Evolutionary conservation across 2,329 filamentous ascomycete species (phyloP).

Genomic region (Metarhizium rileyi): DNA sequence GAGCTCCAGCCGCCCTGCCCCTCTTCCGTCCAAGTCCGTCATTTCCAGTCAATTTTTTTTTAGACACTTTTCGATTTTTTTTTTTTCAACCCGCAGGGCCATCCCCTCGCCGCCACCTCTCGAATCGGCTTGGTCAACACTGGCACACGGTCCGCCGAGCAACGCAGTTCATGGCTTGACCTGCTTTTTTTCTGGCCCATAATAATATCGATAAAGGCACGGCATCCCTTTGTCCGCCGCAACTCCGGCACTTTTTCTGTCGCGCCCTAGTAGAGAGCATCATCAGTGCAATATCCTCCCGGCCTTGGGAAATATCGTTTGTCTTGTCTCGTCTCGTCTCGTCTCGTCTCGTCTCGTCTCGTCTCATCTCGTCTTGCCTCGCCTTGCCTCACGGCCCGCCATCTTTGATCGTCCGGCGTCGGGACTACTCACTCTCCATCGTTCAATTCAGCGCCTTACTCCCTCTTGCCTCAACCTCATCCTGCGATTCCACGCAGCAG

Average conservation of each 20-base stretch:
- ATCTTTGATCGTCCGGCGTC: neutral
- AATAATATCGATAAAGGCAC: constrained; percentile 1
- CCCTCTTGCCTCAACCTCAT: no score
- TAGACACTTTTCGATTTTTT: neutral
- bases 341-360: neutral
- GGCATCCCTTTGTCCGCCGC: constrained; percentile 1
- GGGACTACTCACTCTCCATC: no score
- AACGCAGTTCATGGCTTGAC: constrained; percentile 1
- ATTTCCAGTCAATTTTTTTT: neutral
- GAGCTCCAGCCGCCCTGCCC: no score
- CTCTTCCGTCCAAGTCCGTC: no score
- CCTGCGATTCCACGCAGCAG: no score
- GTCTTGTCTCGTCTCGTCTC: neutral
- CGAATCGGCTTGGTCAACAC: neutral
- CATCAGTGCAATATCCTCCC: neutral
- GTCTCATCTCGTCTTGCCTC: neutral
- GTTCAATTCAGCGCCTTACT: no score
- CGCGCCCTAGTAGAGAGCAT: neutral
- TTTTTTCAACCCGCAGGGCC: no score
- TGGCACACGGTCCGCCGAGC: neutral
- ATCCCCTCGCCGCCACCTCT: neutral
- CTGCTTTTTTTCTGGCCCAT: neutral
- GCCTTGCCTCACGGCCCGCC: neutral
- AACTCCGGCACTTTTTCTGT: neutral
- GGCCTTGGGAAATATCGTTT: neutral